Conservation (phyloP, 164 flowering plant genomes). For the Brasenia schreberi region DNA sequence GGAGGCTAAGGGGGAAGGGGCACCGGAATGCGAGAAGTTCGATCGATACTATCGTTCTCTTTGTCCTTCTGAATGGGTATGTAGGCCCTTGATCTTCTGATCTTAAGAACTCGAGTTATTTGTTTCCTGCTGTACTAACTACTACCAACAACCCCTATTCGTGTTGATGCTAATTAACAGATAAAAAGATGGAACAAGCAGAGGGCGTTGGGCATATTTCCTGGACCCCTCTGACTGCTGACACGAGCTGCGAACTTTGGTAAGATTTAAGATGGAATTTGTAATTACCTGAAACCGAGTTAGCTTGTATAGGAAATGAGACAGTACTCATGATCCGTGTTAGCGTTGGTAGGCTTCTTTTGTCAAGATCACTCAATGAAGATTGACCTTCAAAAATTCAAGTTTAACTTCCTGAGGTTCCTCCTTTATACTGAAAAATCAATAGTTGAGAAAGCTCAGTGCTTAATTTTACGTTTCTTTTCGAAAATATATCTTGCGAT, state of each 20-base stretch:
- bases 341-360: no score
- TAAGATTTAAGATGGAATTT: no score
- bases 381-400: no score
- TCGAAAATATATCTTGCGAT: no score
- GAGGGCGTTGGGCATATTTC: constrained; percentile 1
- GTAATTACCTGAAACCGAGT: no score
- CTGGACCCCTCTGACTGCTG: constrained; percentile 1
- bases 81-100: not conserved
- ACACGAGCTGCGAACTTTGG: not conserved
- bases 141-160: not conserved
- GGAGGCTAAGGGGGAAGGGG: constrained; percentile 15
- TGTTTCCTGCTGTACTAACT: not conserved
- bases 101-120: not conserved
- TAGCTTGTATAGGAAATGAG: no score
- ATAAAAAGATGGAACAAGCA: not conserved
- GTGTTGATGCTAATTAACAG: not conserved
- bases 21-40: constrained; percentile 21
- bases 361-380: no score
- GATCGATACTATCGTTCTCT: constrained; percentile 20
- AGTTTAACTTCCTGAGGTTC: no score
- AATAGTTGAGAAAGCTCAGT: no score
- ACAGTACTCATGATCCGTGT: no score
- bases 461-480: no score
- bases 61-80: constrained; percentile 33
- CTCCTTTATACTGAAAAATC: no score